These are phyloP conservation scores for Candida broadrunensis DNA, from an alignment of 805 yeast genomes.

Conservation along the genomic window DNA sequence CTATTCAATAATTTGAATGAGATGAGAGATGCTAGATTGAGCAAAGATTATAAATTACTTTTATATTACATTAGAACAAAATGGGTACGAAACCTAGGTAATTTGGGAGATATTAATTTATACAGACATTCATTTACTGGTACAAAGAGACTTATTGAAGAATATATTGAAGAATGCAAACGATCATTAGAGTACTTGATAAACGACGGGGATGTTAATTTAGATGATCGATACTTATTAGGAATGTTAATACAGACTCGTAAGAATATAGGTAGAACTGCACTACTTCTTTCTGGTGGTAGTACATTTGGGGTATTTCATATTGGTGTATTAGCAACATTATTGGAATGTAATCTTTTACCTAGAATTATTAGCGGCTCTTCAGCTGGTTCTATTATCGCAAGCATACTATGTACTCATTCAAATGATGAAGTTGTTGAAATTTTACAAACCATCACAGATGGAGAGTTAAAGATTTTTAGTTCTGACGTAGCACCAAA, in stretches of 20 bases:
- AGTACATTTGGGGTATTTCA: slow-evolving; percentile 91
- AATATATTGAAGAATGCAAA: slow-evolving; percentile 77
- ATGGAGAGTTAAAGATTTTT: slow-evolving; percentile 51
- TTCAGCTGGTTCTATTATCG: slow-evolving; percentile 94
- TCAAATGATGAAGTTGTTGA: slow-evolving; percentile 65
- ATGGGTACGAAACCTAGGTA: slow-evolving; percentile 82
- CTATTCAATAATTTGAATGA: slow-evolving; percentile 52
- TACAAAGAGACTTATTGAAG: slow-evolving; percentile 79
- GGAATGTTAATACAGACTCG: slow-evolving; percentile 84
- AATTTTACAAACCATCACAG: slow-evolving; percentile 60
- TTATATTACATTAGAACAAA: slow-evolving; percentile 78
- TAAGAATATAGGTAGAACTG: slow-evolving; percentile 91
- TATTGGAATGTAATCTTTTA: slow-evolving; percentile 67
- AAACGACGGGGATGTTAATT: slow-evolving; percentile 30
- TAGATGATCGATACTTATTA: slow-evolving; percentile 69
- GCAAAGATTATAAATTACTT: slow-evolving; percentile 56
- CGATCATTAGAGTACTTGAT: slow-evolving; percentile 38
- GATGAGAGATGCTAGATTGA: slow-evolving; percentile 55
- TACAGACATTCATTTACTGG: slow-evolving; percentile 82
- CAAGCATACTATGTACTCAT: slow-evolving; percentile 81
- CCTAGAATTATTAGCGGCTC: slow-evolving; percentile 93
- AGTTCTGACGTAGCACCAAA: slow-evolving; percentile 36
- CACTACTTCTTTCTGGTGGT: slow-evolving; percentile 93
- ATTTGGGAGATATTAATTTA: slow-evolving; percentile 76
- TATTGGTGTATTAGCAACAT: slow-evolving; percentile 83